Evolutionary conservation across 257 asterid genomes (phyloP).

Genomic region (Gynochthodes officinalis): DNA sequence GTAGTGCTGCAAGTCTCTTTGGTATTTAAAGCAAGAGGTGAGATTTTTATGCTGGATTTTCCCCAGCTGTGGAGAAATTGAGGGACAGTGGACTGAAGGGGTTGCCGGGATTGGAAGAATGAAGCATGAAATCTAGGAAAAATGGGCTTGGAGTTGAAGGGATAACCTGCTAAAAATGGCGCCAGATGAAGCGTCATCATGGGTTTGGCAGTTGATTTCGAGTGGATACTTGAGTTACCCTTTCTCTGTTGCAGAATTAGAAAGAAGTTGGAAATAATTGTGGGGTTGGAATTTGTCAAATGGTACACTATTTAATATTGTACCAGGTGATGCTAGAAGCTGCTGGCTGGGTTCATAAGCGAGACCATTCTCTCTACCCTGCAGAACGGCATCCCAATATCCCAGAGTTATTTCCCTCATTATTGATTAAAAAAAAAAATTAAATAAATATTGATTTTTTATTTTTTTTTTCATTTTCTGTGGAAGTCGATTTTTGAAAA

Average conservation of each 20-base stretch:
- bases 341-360: no score
- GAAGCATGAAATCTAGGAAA: background rate
- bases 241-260: background rate
- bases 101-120: background rate
- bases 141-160: background rate
- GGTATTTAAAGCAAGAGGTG: background rate
- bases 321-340: no score
- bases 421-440: no score
- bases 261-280: no score
- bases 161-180: slow-evolving; percentile 5
- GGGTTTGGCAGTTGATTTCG: background rate
- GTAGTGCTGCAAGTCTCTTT: background rate
- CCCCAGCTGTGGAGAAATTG: background rate
- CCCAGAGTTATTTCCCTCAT: no score
- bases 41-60: background rate
- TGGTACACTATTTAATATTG: no score
- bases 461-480: no score
- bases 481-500: no score
- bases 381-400: no score
- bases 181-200: slow-evolving; percentile 15
- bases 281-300: no score
- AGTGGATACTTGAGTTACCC: background rate
- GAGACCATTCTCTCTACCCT: no score
- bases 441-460: no score
- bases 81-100: background rate